A percentile compares a stretch with the other conserved stretches of the same genome.
phyloP scores from a whole-genome alignment of 2,329 filamentous ascomycete species.

The Trichoderma arundinaceum region DNA sequence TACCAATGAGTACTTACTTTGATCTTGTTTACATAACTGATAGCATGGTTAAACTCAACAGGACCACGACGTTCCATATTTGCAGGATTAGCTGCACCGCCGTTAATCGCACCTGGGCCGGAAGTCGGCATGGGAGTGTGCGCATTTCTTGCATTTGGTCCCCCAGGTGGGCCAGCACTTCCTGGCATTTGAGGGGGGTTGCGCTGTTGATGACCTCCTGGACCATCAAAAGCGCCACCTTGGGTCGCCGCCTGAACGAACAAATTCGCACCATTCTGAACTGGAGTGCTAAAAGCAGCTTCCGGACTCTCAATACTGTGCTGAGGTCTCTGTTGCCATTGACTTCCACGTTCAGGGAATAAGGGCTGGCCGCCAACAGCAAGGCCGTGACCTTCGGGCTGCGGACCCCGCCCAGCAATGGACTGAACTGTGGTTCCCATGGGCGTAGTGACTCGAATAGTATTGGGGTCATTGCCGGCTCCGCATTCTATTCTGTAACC shows the following conservation, averaged over 20 bases:
- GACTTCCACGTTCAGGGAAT: slow-evolving; percentile 54
- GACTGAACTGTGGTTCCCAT: slow-evolving; percentile 96
- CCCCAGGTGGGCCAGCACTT: slow-evolving; percentile 44
- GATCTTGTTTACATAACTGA: slow-evolving; percentile 99
- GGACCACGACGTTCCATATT: slow-evolving; percentile 85
- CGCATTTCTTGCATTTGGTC: slow-evolving; percentile 57
- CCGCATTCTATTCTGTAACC: slow-evolving; percentile 97
- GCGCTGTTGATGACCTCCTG: slow-evolving; percentile 42
- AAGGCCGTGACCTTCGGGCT: slow-evolving; percentile 52
- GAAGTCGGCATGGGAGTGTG: slow-evolving; percentile 65
- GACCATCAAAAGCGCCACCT: slow-evolving; percentile 44
- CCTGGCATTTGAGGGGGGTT: slow-evolving; percentile 40
- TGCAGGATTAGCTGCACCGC: slow-evolving; percentile 62
- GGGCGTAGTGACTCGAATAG: slow-evolving; percentile 94
- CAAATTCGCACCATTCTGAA: slow-evolving; percentile 55
- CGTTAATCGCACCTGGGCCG: slow-evolving; percentile 65
- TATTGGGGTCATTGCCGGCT: slow-evolving; percentile 90
- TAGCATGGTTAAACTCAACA: slow-evolving; percentile 98
- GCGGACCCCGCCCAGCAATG: slow-evolving; percentile 65
- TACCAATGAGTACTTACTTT: slow-evolving; percentile 67
- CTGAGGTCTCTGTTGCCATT: slow-evolving; percentile 64
- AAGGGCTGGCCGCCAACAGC: slow-evolving; percentile 50
- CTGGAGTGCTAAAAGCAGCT: slow-evolving; percentile 64
- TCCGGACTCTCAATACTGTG: slow-evolving; percentile 69
- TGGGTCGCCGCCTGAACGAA: slow-evolving; percentile 53